Conservation (phyloP, 164 flowering plant species). For the Houttuynia cordata region DNA sequence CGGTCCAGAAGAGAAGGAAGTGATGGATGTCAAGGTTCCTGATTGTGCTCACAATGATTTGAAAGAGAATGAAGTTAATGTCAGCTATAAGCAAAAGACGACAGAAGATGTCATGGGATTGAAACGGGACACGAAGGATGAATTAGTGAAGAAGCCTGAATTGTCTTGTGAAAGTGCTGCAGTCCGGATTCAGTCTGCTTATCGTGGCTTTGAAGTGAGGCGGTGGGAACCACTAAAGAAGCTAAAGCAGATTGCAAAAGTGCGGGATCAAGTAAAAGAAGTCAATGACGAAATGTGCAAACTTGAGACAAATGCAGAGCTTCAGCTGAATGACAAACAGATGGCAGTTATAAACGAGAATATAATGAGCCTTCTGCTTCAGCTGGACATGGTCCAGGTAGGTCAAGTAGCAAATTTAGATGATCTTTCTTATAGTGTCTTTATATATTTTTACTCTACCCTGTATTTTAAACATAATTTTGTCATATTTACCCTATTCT, state of each 20-base stretch:
- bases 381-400: slow-evolving; percentile 75
- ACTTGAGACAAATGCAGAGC: slow-evolving; percentile 23
- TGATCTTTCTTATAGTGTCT: background rate
- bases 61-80: background rate
- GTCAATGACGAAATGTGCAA: slow-evolving; percentile 24
- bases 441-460: background rate
- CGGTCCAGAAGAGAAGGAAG: background rate
- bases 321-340: slow-evolving; percentile 22
- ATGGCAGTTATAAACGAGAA: slow-evolving; percentile 36
- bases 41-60: background rate
- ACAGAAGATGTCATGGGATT: background rate
- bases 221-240: slow-evolving; percentile 62
- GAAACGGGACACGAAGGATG: background rate
- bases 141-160: slow-evolving; percentile 1
- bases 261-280: slow-evolving; percentile 24
- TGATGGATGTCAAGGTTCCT: background rate
- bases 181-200: slow-evolving; percentile 43
- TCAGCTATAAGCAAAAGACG: background rate
- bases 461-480: background rate
- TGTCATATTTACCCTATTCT: background rate
- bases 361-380: slow-evolving; percentile 55
- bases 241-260: slow-evolving; percentile 37
- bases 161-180: slow-evolving; percentile 49
- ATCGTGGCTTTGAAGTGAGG: slow-evolving; percentile 58
- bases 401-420: background rate